phyloP scores from a whole-genome alignment of 2,329 filamentous ascomycete species.

The Penicillium expansum region DNA sequence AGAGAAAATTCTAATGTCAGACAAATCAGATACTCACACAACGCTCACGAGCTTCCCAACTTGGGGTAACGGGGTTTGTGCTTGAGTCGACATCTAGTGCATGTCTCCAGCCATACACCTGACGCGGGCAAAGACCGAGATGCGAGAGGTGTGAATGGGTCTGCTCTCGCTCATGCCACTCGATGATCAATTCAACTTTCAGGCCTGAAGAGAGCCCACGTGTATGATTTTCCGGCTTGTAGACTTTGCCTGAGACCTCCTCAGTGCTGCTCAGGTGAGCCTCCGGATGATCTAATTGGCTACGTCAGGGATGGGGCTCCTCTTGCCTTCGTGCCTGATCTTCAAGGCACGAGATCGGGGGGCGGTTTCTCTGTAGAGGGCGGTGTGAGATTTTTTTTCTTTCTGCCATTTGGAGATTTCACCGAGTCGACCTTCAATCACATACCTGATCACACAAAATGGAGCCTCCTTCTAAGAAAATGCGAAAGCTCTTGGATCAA shows the following conservation, averaged over 20 bases:
- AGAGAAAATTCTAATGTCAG: not conserved
- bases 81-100: conserved; percentile 43
- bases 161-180: conserved; percentile 1
- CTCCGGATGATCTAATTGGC: conserved; percentile 34
- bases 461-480: conserved; percentile 44
- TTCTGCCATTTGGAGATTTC: conserved; percentile 28
- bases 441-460: conserved; percentile 24
- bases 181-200: conserved; percentile 8
- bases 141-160: not conserved
- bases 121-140: conserved; percentile 19
- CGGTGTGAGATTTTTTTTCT: conserved; percentile 34
- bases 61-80: conserved; percentile 38
- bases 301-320: conserved; percentile 32
- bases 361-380: conserved; percentile 11
- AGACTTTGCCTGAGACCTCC: conserved; percentile 16
- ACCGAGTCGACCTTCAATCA: conserved; percentile 2
- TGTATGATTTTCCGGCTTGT: conserved; percentile 13
- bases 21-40: conserved; percentile 34
- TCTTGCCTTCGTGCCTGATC: conserved; percentile 13
- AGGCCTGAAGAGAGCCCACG: conserved; percentile 13
- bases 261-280: conserved; percentile 15
- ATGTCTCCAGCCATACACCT: conserved; percentile 37
- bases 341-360: not conserved
- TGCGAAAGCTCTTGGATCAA: conserved; percentile 42
- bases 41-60: conserved; percentile 48